phyloP scores from a whole-genome alignment of 225 moss, liverwort and hornwort species.

The Sphagnum contortum region DNA sequence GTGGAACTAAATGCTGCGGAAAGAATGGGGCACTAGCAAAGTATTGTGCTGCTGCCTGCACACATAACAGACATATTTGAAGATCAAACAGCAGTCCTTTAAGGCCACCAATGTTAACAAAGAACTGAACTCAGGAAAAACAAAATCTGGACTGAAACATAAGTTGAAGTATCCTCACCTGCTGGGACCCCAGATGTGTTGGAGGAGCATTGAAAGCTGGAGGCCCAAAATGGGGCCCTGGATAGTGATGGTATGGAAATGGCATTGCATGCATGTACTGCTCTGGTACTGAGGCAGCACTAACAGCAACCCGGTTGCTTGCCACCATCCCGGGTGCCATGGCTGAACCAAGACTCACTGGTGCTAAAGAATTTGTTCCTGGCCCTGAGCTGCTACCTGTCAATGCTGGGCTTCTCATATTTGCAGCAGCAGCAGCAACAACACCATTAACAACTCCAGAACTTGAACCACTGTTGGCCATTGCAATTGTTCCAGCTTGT shows the following conservation, averaged over 20 bases:
- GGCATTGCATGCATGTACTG: conserved; percentile 74
- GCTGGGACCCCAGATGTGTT: conserved; percentile 47
- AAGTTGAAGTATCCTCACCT: conserved; percentile 25
- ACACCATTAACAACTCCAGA: too few species aligned
- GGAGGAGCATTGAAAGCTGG: conserved; percentile 40
- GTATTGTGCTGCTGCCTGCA: too few species aligned
- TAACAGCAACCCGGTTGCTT: conserved; percentile 33
- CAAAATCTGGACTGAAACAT: background rate
- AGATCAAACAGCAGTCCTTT: too few species aligned
- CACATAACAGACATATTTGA: too few species aligned
- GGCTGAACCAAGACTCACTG: conserved; percentile 22
- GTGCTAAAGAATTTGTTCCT: conserved; percentile 20
- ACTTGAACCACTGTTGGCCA: conserved; percentile 10
- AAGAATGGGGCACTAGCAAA: conserved; percentile 39
- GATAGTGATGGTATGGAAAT: conserved; percentile 32
- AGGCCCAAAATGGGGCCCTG: conserved; percentile 47
- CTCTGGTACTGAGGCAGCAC: conserved; percentile 45
- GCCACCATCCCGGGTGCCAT: conserved; percentile 14
- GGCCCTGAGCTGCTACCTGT: conserved; percentile 11
- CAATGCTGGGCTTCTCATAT: background rate
- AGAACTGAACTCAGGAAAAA: conserved; percentile 69
- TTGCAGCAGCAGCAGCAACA: too few species aligned
- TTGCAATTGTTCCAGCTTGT: conserved; percentile 27
- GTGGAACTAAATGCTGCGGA: conserved; percentile 49
- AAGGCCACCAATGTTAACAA: conserved; percentile 5